Conservation (phyloP, 78 protist genomes). For the Dictyostelium intermedium region DNA sequence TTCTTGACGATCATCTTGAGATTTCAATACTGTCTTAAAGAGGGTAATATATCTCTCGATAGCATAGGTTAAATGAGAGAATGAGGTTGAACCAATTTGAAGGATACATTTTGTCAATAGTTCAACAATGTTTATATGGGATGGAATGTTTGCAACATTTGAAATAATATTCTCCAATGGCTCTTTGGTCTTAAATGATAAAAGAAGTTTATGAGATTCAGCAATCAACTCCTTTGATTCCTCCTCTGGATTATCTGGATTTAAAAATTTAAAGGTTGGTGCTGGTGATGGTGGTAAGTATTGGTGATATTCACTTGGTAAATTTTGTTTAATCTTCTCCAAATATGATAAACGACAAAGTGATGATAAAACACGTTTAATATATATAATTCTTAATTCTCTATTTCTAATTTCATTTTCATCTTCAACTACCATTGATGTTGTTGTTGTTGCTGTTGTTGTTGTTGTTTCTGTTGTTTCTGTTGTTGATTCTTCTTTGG, state of each 20-base stretch:
- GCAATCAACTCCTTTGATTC: conserved; percentile 51
- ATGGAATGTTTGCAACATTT: conserved; percentile 12
- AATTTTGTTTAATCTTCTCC: conserved; percentile 44
- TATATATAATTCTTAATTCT: conserved; percentile 13
- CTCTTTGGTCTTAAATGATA: conserved; percentile 48
- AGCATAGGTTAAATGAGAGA: conserved; percentile 69
- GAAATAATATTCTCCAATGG: conserved; percentile 47
- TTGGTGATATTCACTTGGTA: conserved; percentile 60
- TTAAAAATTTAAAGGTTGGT: conserved; percentile 40
- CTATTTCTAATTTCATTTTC: not conserved
- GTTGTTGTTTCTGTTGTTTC: too few relatives aligned
- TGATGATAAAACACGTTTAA: conserved; percentile 31
- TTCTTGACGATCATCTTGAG: conserved; percentile 40
- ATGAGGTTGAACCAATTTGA: conserved; percentile 52
- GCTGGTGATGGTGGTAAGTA: conserved; percentile 33
- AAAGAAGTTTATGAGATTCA: conserved; percentile 52
- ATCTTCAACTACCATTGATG: not conserved
- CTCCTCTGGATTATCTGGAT: not conserved
- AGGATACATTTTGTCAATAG: conserved; percentile 69
- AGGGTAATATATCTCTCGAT: conserved; percentile 62
- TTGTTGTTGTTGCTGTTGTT: not conserved
- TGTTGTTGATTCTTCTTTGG: not conserved
- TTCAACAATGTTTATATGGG: conserved; percentile 9
- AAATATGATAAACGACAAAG: conserved; percentile 41
- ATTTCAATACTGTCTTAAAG: conserved; percentile 34